These are phyloP conservation scores for Ophiostoma ulmi DNA, from an alignment of 2,329 filamentous ascomycete genomes.

Conservation along the genomic window DNA sequence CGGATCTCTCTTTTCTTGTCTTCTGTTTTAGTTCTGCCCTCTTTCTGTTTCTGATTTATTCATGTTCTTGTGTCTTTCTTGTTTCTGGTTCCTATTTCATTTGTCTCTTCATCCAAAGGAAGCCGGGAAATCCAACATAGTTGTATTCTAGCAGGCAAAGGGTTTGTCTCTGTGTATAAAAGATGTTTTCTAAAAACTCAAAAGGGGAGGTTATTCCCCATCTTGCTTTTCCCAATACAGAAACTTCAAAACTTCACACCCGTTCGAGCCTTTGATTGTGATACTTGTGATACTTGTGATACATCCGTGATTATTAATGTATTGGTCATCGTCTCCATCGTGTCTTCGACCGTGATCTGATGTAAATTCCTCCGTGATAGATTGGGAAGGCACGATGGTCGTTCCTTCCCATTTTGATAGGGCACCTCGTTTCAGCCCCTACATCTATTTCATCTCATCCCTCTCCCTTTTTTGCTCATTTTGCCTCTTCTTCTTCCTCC, in stretches of 20 bases:
- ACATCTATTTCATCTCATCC: not conserved
- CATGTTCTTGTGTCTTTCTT: constrained; percentile 1
- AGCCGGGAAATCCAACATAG: not conserved
- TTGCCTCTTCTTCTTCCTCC: not conserved
- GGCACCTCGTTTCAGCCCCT: not conserved
- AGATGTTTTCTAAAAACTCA: constrained; percentile 5
- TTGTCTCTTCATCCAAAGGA: not conserved
- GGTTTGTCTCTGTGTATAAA: constrained; percentile 11
- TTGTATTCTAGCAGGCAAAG: constrained; percentile 12
- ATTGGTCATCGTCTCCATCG: not conserved
- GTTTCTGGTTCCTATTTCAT: constrained; percentile 8
- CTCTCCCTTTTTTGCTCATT: not conserved
- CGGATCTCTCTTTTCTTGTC: not conserved
- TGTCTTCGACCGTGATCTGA: not conserved
- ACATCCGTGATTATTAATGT: not conserved
- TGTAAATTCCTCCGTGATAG: not conserved
- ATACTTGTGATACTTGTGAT: not conserved
- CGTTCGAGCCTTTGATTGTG: not conserved
- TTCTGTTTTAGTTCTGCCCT: not conserved
- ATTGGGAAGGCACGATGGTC: constrained; percentile 8
- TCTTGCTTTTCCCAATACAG: constrained; percentile 12
- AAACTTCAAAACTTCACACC: not conserved
- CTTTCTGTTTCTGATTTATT: not conserved
- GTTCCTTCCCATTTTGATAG: constrained; percentile 11
- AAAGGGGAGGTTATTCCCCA: constrained; percentile 2